Conservation (phyloP, 306 rosid species). For the Cicer cuneatum region DNA sequence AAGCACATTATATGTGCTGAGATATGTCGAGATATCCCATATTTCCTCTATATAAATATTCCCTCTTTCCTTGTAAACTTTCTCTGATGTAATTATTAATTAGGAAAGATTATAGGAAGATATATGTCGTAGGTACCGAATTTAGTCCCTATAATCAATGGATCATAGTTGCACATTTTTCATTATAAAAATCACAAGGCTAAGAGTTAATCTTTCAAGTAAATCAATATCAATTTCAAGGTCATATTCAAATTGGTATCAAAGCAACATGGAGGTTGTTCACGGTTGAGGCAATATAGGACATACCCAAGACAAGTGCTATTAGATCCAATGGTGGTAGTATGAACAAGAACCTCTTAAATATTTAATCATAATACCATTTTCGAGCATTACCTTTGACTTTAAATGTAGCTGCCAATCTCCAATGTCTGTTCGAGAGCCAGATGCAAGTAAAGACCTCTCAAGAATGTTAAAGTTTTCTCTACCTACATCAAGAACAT, state of each 20-base stretch:
- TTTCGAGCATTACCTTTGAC: constrained; percentile 68
- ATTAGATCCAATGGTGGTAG: constrained; percentile 7
- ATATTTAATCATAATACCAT: constrained; percentile 25
- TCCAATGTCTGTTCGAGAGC: constrained; percentile 83
- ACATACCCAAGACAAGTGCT: background rate
- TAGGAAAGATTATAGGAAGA: constrained; percentile 3
- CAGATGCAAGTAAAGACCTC: constrained; percentile 73
- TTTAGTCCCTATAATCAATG: constrained; percentile 1
- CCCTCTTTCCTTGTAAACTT: background rate
- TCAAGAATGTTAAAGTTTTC: constrained; percentile 55
- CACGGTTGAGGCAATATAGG: background rate
- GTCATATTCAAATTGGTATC: background rate
- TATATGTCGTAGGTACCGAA: background rate
- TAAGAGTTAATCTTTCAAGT: background rate
- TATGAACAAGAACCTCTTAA: constrained; percentile 5
- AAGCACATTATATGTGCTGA: constrained; percentile 15
- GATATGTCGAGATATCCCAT: background rate
- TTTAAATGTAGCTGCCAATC: constrained; percentile 93
- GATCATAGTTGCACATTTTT: background rate
- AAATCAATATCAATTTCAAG: constrained; percentile 20
- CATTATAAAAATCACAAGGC: background rate
- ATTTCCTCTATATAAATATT: background rate
- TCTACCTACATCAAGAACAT: constrained; percentile 57
- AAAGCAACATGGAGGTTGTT: background rate
- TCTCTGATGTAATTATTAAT: background rate